Evolutionary conservation across 2,329 filamentous ascomycete species (phyloP), one percentile per base, ranked within the genome.

Genomic region (Pyrenochaeta sp.): DNA sequence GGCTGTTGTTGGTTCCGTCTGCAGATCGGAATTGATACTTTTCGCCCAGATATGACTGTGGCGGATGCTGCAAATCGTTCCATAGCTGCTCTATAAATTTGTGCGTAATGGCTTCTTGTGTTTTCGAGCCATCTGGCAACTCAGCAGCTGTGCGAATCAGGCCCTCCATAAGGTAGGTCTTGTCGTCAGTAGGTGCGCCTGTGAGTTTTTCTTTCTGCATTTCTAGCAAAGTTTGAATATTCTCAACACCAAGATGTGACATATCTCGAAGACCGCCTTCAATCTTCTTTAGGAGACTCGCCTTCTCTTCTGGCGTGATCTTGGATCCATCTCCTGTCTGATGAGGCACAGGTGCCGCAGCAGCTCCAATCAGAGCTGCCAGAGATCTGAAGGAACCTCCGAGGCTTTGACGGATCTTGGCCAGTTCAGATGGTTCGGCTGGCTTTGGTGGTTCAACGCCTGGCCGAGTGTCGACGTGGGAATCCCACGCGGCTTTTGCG

Each of bases 111-210:
- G 67, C 75, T 2, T 75, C 74, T 36, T 77, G 64, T 18, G 74
- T 68, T 45, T 64, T 67, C 1, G 74, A 75, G 10, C 69, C 73
- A 45, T 79, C 74, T 1, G 79, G 78, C 6, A 82, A 64, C 9
- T 69, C 71, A 12, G 78, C 70, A 17, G 78, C 79, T n/a, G 76
- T 74, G 54, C 80, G 75, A 44, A 87, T 82, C 52, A 87, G 68
- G 20, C 79, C 76, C 65, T 87, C 85, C 84, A 87, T 87, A 11
- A 85, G 74, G 64, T 86, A 86, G 1, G 81, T 81, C 67, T 84
- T 87, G 65, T 90, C 87, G 63, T 90, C 79, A 14, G 85, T 73
- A 7, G 81, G 80, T 36, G 83, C 76, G 2, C 83, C 83, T n/a
- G 80, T 79, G 50, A 73, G 63, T 45, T 73, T 74, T 37, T 74